These are phyloP conservation scores for Exserohilum rostratum DNA, from an alignment of 2,329 filamentous ascomycete genomes.

Conservation along the genomic window DNA sequence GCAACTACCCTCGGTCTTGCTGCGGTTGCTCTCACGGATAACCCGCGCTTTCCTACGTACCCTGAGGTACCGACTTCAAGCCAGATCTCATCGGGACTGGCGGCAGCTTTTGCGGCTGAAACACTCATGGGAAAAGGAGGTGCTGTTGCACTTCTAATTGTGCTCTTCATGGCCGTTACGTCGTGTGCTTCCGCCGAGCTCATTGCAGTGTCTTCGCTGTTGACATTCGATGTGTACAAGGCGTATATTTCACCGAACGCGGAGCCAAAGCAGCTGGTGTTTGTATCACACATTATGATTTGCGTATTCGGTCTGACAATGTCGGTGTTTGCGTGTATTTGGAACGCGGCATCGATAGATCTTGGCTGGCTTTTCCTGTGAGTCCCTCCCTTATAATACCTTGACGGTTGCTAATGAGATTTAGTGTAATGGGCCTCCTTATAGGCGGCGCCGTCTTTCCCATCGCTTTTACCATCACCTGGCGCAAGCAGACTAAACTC, in stretches of 20 bases:
- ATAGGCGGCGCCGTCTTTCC: constrained; percentile 53
- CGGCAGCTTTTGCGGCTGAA: constrained; percentile 38
- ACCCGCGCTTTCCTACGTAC: constrained; percentile 53
- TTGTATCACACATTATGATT: constrained; percentile 50
- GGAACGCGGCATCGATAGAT: constrained; percentile 49
- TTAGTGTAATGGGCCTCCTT: constrained; percentile 49
- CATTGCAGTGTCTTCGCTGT: constrained; percentile 49
- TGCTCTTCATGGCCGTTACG: constrained; percentile 46
- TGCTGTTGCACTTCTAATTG: constrained; percentile 36
- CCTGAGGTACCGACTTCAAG: constrained; percentile 36
- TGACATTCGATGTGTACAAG: constrained; percentile 55
- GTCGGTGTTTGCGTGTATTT: constrained; percentile 48
- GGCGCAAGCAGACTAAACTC: constrained; percentile 42
- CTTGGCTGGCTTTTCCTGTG: constrained; percentile 50
- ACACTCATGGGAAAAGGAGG: constrained; percentile 39
- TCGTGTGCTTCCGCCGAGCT: constrained; percentile 49
- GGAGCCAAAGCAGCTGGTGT: constrained; percentile 45
- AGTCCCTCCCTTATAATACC: neutral
- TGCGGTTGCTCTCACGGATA: constrained; percentile 53
- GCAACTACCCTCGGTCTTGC: constrained; percentile 55
- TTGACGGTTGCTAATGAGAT: constrained; percentile 12
- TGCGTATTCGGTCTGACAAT: constrained; percentile 50
- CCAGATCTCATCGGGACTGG: constrained; percentile 39
- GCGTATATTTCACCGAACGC: constrained; percentile 50
- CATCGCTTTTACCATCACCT: constrained; percentile 46